These are phyloP conservation scores for Lachancea nothofagi DNA, from an alignment of 805 yeast species.

Conservation along the genomic window DNA sequence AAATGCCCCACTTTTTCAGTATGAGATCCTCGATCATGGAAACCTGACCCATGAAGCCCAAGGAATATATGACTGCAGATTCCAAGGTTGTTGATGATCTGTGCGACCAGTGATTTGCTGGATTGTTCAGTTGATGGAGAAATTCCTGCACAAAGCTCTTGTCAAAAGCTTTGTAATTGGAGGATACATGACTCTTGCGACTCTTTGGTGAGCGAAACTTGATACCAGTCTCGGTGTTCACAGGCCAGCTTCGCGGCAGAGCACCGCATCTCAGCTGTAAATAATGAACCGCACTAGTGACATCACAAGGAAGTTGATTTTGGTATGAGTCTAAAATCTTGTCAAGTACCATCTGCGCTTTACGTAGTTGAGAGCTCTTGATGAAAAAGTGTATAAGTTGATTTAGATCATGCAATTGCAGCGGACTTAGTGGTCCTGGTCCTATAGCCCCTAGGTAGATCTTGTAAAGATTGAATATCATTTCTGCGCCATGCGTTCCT, in stretches of 20 bases:
- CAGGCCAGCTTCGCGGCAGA: conserved; percentile 19
- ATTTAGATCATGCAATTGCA: conserved; percentile 18
- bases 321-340: conserved; percentile 15
- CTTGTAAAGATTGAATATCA: conserved; percentile 14
- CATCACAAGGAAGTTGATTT: conserved; percentile 13
- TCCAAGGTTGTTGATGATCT: conserved; percentile 15
- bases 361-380: conserved; percentile 18
- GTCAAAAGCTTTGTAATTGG: conserved; percentile 14
- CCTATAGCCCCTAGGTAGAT: conserved; percentile 11
- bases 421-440: conserved; percentile 8
- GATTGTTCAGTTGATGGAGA: conserved; percentile 11
- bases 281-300: conserved; percentile 17
- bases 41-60: conserved; percentile 21
- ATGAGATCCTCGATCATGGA: conserved; percentile 18
- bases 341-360: conserved; percentile 20
- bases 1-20: conserved; percentile 16
- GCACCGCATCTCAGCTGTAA: conserved; percentile 29
- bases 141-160: conserved; percentile 13
- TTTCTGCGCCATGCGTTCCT: conserved; percentile 14
- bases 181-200: conserved; percentile 4
- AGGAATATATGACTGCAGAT: conserved; percentile 22
- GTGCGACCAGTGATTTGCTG: conserved; percentile 10
- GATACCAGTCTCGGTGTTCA: conserved; percentile 1
- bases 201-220: conserved; percentile 9
- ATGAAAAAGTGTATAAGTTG: conserved; percentile 15